Percentiles rank a stretch among this genome's conserved stretches.
phyloP scores from a whole-genome alignment of 768 basidiomycete species.

The Mycena pura region DNA sequence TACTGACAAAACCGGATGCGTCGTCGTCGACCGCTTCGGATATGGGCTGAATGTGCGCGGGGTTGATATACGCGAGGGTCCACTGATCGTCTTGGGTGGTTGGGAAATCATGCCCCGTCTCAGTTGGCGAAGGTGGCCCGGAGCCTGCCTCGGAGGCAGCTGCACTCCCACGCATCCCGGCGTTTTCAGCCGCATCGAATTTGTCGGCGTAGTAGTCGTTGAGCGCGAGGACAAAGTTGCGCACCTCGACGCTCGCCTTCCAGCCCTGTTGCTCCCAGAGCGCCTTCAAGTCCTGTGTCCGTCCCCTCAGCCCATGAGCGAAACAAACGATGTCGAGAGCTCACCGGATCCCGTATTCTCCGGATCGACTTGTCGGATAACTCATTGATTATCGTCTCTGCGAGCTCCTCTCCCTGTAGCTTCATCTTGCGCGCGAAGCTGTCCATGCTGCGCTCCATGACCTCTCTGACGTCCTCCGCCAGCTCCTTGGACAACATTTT shows the following conservation, averaged over 20 bases:
- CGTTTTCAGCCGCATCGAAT: conserved; percentile 10
- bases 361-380: conserved; percentile 41
- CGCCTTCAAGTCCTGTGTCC: conserved; percentile 41
- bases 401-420: conserved; percentile 36
- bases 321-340: neutral
- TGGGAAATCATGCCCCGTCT: too few relatives aligned
- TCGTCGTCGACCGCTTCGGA: conserved; percentile 38
- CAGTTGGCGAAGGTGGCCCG: conserved; percentile 4
- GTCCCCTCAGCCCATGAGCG: neutral
- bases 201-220: conserved; percentile 26
- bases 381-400: conserved; percentile 34
- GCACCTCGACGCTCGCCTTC: conserved; percentile 45
- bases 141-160: conserved; percentile 9
- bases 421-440: conserved; percentile 44
- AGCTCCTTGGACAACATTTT: conserved; percentile 26
- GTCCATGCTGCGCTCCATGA: conserved; percentile 38
- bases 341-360: conserved; percentile 35
- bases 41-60: conserved; percentile 33
- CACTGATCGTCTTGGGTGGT: conserved; percentile 28
- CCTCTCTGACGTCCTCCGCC: conserved; percentile 28
- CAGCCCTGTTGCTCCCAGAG: conserved; percentile 53
- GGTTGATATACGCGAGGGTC: conserved; percentile 35
- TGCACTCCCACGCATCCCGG: neutral
- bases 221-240: conserved; percentile 42
- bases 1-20: conserved; percentile 36